Evolutionary conservation across 192 early-diverging fungal genomes (phyloP), one percentile per base, ranked within the genome.

Genomic region (Coemansia sp.): DNA sequence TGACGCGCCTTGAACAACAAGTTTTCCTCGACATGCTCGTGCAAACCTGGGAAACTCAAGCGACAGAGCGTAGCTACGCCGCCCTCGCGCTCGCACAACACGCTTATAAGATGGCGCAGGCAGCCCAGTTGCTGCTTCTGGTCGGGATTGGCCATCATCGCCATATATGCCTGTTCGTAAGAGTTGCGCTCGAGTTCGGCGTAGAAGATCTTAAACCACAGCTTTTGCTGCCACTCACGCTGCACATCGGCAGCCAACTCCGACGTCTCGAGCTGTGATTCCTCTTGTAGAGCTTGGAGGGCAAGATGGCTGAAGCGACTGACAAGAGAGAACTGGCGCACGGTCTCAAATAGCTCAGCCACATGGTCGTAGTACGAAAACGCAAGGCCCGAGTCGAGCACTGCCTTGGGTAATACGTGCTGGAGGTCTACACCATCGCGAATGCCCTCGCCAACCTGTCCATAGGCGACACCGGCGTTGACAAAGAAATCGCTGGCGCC

Each of bases 1-100:
- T 86, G 83, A 13, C 82, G 78, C 1, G 85, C 85, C 67, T 84
- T 84, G 72, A 86, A 86, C 33, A 84, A 66, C 54, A 86, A 66
- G 27, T 43, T 78, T 36, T 64, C 76, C 73, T 84, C 82, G 24
- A 86, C 66, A 36, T 86, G 78, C 65, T 73, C 78, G 47, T 84
- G 85, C 65, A 84, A 66, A 0, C 79, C 79, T 0, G 73, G 44
- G 38, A 85, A 85, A n/a, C 76, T 60, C 38, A 85, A 51, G 0
- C 79, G 73, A 38, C 84, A 85, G 18, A 85, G 76, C 1, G 75
- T 51, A 4, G 75, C 67, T 12, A 76, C 73, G 20, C 79, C 79
- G 27, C 64, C 72, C 6, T 63, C 65, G 16, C 73, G 73, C 65
- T 86, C 85, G 63, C 85, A 86, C 63, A 86, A 60, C 44, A 84